phyloP scores from a whole-genome alignment of 306 rosid species.

The Pterocarpus macrocarpus region DNA sequence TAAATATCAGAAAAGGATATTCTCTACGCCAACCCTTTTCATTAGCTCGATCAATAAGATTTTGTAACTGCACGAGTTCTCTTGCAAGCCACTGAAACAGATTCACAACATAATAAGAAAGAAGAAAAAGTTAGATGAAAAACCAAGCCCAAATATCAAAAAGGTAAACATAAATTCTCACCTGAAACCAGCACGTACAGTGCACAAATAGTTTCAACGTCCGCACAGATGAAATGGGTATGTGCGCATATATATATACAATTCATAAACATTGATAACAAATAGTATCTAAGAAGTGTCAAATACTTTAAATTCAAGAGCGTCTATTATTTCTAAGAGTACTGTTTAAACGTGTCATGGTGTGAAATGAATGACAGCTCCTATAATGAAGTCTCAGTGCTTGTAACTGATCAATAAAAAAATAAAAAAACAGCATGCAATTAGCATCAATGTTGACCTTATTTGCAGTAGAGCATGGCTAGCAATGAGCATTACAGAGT shows the following conservation, averaged over 20 bases:
- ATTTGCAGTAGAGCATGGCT: constrained; percentile 21
- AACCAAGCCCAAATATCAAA: constrained; percentile 43
- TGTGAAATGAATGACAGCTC: constrained; percentile 26
- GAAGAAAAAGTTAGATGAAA: constrained; percentile 43
- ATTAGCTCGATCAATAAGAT: constrained; percentile 80
- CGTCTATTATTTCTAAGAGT: constrained; percentile 13
- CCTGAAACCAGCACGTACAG: not conserved
- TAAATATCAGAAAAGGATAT: constrained; percentile 74
- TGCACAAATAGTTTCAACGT: not conserved
- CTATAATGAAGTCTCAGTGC: not conserved
- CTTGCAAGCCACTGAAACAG: constrained; percentile 73
- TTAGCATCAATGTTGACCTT: not conserved
- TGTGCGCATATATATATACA: too few relatives aligned
- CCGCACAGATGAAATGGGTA: constrained; percentile 8
- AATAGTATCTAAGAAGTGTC: constrained; percentile 26
- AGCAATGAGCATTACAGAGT: constrained; percentile 11
- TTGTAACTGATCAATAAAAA: not conserved
- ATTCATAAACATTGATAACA: not conserved
- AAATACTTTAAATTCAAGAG: not conserved
- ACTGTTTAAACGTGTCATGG: constrained; percentile 11
- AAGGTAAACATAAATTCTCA: constrained; percentile 16
- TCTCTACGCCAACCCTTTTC: constrained; percentile 96
- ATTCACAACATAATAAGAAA: constrained; percentile 51
- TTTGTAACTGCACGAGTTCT: constrained; percentile 65
- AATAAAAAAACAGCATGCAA: not conserved